Evolutionary conservation across 331 rosid species (phyloP), one percentile per base, ranked within the genome.

Genomic region (Malus hybrid): DNA sequence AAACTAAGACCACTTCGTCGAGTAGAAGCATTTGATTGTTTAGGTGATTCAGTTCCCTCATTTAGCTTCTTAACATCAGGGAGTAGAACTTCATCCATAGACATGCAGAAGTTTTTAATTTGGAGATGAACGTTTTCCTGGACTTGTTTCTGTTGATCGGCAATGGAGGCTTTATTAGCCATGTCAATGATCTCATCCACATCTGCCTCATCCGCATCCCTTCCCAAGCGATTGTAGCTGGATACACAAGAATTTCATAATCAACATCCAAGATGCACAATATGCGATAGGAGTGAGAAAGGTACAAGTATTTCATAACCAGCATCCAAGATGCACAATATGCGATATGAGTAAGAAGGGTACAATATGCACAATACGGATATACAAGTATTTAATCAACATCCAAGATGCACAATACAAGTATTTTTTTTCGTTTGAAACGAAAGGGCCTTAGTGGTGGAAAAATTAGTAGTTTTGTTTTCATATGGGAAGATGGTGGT

Each of bases 111-210:
- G 20, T 65, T 67, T 82, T 78, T 84, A 60, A 90, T 80, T 76
- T 92, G 97, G 46, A 81, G 81, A 79, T 87, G 95, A 79, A 92
- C 80, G 82, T 92, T 92, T 81, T 94, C 96, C 67, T 90, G 97
- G 74, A 94, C 93, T 84, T 87, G 93, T 63, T 69, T 85, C 78
- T 86, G 88, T 86, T 94, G 97, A 84, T 88, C 95, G 75, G 76
- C 76, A 77, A 87, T 66, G 67, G 95, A 75, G 79, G 93, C 88
- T 83, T 80, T 90, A 85, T 79, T 65, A 28, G 99, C 89, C 87
- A 89, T 77, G 75, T 89, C 88, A 81, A 90, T 87, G 65, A 92
- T 86, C 87, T 86, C 85, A 22, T 92, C 93, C 1, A 85, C 88
- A 63, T 84, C 89, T 16, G 84, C 86, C 80, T 90, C 93, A 15